Evolutionary conservation across 208 protist species (phyloP).

Genomic region (Leishmania major): DNA sequence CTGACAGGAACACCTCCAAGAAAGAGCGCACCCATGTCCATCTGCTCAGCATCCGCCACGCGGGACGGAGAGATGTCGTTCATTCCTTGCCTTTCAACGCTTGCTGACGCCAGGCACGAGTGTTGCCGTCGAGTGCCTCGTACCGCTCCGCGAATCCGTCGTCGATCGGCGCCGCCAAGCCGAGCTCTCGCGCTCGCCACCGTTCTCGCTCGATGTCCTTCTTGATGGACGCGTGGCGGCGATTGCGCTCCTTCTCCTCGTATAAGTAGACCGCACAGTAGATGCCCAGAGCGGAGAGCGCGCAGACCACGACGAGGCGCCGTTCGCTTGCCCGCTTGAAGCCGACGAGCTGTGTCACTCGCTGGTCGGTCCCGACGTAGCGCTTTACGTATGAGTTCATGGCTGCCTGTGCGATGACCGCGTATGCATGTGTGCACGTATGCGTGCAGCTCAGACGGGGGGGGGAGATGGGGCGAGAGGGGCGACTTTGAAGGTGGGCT

Average conservation of each 20-base stretch:
- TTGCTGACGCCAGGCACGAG: slow-evolving; percentile 4
- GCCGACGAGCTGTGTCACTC: slow-evolving; percentile 40
- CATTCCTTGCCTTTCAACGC: not conserved
- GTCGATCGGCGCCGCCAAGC: slow-evolving; percentile 45
- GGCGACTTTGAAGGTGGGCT: not conserved
- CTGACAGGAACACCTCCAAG: not conserved
- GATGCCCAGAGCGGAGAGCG: slow-evolving; percentile 34
- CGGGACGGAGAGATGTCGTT: not conserved
- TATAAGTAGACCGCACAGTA: slow-evolving; percentile 60
- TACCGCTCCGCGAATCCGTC: slow-evolving; percentile 75
- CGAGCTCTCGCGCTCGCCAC: slow-evolving; percentile 76
- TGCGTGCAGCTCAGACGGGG: not conserved
- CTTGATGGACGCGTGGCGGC: slow-evolving; percentile 69
- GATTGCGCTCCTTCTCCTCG: slow-evolving; percentile 57
- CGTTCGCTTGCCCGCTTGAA: slow-evolving; percentile 54
- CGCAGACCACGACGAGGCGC: slow-evolving; percentile 44
- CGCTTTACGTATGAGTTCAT: slow-evolving; percentile 75
- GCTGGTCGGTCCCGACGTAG: slow-evolving; percentile 45
- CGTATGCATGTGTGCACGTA: not conserved
- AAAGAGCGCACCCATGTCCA: not conserved
- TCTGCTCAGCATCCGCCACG: not conserved
- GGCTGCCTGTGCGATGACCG: not conserved
- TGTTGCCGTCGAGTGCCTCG: slow-evolving; percentile 11
- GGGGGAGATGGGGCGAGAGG: not conserved
- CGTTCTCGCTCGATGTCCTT: slow-evolving; percentile 84